phyloP scores from a whole-genome alignment of 2,329 filamentous ascomycete species.

The Nemania diffusa region DNA sequence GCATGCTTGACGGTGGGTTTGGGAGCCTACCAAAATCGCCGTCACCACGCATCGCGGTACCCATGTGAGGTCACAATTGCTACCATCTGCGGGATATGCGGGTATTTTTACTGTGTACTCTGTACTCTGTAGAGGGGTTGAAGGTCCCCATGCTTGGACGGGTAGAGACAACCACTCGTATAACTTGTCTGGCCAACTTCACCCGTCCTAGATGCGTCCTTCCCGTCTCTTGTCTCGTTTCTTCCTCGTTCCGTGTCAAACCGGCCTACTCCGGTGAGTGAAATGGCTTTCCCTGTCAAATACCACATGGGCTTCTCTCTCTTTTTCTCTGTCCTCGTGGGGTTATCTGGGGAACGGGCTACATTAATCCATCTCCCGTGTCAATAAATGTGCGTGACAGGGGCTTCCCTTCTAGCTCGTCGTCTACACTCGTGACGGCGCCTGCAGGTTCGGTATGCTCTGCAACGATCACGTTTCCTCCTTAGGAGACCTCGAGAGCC shows the following conservation, averaged over 20 bases:
- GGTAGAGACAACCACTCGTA: constrained; percentile 18
- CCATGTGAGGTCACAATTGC: constrained; percentile 34
- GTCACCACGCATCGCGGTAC: constrained; percentile 26
- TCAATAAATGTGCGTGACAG: constrained; percentile 26
- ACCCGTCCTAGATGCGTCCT: constrained; percentile 10
- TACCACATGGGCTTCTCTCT: constrained; percentile 2
- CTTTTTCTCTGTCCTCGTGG: neutral
- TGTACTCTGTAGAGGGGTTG: constrained; percentile 25
- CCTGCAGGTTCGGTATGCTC: constrained; percentile 25
- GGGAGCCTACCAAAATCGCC: constrained; percentile 28
- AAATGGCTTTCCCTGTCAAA: constrained; percentile 7
- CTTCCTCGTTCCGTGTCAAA: constrained; percentile 11
- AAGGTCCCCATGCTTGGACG: constrained; percentile 10
- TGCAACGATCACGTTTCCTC: constrained; percentile 18
- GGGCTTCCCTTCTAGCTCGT: constrained; percentile 14
- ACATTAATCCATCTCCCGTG: constrained; percentile 20
- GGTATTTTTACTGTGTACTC: constrained; percentile 32
- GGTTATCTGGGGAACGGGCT: constrained; percentile 17
- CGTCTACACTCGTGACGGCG: constrained; percentile 21
- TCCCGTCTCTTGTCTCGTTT: constrained; percentile 23
- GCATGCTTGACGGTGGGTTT: constrained; percentile 10
- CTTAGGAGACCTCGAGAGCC: constrained; percentile 7
- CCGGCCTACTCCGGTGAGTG: constrained; percentile 12
- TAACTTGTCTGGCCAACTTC: constrained; percentile 11
- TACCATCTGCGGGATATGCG: constrained; percentile 27